phyloP scores from a whole-genome alignment of 306 rosid genomes.

The Hylodesmum podocarpum region DNA sequence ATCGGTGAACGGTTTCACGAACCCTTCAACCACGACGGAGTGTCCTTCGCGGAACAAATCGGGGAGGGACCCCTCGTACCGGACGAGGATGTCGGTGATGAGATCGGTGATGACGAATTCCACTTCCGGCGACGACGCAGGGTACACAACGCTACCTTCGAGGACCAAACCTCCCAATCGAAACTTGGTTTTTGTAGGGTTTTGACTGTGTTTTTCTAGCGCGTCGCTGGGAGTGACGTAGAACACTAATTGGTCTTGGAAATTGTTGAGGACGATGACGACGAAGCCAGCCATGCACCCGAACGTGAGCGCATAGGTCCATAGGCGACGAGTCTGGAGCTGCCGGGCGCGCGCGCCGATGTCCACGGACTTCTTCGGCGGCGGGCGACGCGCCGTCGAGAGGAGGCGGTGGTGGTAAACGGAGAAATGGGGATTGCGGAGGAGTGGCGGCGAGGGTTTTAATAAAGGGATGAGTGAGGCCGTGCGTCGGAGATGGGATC shows the following conservation, averaged over 20 bases:
- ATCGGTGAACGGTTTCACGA: slow-evolving; percentile 77
- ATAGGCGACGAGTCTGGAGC: slow-evolving; percentile 81
- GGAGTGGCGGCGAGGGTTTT: neutral
- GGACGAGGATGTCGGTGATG: slow-evolving; percentile 80
- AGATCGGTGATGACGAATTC: slow-evolving; percentile 91
- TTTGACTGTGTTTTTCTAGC: slow-evolving; percentile 49
- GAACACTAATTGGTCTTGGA: slow-evolving; percentile 78
- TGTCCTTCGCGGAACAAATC: slow-evolving; percentile 94
- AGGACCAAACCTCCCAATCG: slow-evolving; percentile 87
- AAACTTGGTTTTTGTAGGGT: slow-evolving; percentile 78
- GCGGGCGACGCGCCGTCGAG: slow-evolving; percentile 63
- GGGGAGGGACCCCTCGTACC: slow-evolving; percentile 72
- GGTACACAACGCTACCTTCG: slow-evolving; percentile 86
- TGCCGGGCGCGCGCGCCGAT: slow-evolving; percentile 89
- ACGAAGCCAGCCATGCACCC: slow-evolving; percentile 78
- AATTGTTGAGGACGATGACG: slow-evolving; percentile 72
- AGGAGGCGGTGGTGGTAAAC: slow-evolving; percentile 48
- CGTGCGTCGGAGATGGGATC: slow-evolving; percentile 56
- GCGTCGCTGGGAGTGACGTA: slow-evolving; percentile 87
- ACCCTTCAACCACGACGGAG: slow-evolving; percentile 87
- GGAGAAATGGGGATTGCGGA: neutral
- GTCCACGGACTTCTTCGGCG: slow-evolving; percentile 52
- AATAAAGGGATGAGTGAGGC: slow-evolving; percentile 26
- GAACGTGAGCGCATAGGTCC: slow-evolving; percentile 77
- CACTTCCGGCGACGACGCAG: slow-evolving; percentile 66